Evolutionary conservation across 495 filamentous ascomycete genomes (phyloP).

Genomic region (Pyrenula aspistea): DNA sequence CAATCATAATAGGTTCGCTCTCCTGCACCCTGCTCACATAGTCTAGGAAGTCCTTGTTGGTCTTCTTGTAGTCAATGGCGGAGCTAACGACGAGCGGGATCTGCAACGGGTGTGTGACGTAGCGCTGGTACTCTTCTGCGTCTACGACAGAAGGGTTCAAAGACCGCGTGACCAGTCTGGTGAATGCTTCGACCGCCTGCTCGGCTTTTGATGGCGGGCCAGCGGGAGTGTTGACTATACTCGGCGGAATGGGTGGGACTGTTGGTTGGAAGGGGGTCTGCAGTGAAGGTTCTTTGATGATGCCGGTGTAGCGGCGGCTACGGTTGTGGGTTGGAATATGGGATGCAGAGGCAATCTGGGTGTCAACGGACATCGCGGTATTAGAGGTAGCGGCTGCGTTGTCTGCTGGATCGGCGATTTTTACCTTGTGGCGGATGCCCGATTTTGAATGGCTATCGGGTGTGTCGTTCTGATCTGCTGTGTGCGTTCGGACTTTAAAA

Average conservation of each 20-base stretch:
- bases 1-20: too few relatives aligned
- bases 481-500: conserved; percentile 57
- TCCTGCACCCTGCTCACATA: conserved; percentile 49
- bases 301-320: conserved; percentile 14
- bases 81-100: conserved; percentile 77
- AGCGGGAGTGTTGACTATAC: conserved; percentile 4
- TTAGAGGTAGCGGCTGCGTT: conserved; percentile 4
- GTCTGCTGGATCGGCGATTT: conserved; percentile 28
- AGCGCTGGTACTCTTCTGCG: conserved; percentile 76
- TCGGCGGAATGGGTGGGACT: conserved; percentile 13
- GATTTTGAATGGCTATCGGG: conserved; percentile 6
- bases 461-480: conserved; percentile 15
- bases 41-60: conserved; percentile 56
- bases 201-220: conserved; percentile 43
- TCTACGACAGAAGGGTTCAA: conserved; percentile 75
- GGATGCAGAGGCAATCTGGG: neutral
- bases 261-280: conserved; percentile 7
- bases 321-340: neutral
- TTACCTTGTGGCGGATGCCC: conserved; percentile 30
- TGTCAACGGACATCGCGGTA: conserved; percentile 7
- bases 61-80: conserved; percentile 40
- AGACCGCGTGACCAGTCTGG: conserved; percentile 67
- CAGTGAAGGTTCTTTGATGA: conserved; percentile 30
- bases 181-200: conserved; percentile 72
- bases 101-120: conserved; percentile 81